Percentiles rank a stretch among this genome's conserved stretches.
phyloP scores from a whole-genome alignment of 225 moss, liverwort and hornwort genomes.

The Bryoerythrophyllum caledonicum region DNA sequence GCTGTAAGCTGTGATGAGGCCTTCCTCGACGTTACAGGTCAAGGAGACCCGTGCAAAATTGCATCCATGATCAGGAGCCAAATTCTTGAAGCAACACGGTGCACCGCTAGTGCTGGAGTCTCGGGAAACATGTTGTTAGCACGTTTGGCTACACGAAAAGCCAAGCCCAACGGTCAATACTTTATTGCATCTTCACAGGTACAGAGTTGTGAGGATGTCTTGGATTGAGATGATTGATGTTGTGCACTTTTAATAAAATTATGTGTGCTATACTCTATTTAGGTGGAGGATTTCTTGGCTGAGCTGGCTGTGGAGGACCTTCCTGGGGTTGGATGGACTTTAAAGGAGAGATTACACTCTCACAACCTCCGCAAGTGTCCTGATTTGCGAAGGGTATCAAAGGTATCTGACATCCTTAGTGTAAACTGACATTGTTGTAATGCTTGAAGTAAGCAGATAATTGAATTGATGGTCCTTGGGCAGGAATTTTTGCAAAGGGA shows the following conservation, averaged over 20 bases:
- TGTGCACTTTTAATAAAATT: slow-evolving; percentile 10
- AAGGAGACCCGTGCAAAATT: slow-evolving; percentile 78
- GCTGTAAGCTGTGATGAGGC: slow-evolving; percentile 99
- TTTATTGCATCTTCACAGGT: slow-evolving; percentile 73
- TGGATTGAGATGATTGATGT: slow-evolving; percentile 10
- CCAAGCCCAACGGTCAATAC: slow-evolving; percentile 90
- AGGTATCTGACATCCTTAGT: slow-evolving; percentile 50
- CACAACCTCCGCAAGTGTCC: slow-evolving; percentile 74
- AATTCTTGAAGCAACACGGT: slow-evolving; percentile 77
- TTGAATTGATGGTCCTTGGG: slow-evolving; percentile 27
- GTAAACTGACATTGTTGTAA: slow-evolving; percentile 13
- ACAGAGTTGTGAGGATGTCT: no score
- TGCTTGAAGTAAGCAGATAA: slow-evolving; percentile 18
- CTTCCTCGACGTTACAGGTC: slow-evolving; percentile 84
- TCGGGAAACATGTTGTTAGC: slow-evolving; percentile 89
- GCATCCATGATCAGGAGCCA: slow-evolving; percentile 75
- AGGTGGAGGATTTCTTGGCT: slow-evolving; percentile 81
- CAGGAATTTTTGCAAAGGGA: slow-evolving; percentile 85
- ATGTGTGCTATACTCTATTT: slow-evolving; percentile 12
- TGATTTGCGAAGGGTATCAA: slow-evolving; percentile 66
- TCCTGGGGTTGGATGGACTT: slow-evolving; percentile 94
- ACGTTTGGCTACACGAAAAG: slow-evolving; percentile 92
- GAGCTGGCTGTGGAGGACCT: slow-evolving; percentile 85
- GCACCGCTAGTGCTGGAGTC: slow-evolving; percentile 95
- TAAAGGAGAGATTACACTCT: slow-evolving; percentile 72